These are phyloP conservation scores for Mollisiaceae sp. DNA, from an alignment of 2,329 filamentous ascomycete species.

Conservation along the genomic window DNA sequence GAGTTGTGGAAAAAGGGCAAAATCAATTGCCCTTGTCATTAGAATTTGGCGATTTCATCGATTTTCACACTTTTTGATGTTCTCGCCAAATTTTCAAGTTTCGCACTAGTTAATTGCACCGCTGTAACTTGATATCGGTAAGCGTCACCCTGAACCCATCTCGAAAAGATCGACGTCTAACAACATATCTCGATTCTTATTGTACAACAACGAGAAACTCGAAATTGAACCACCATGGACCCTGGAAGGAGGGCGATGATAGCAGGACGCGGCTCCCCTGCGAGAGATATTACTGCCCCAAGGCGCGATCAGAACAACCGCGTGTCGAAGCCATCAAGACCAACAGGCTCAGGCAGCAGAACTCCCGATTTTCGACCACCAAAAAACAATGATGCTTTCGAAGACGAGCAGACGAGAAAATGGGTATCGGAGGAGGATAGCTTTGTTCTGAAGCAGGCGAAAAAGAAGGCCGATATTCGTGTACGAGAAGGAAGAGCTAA, in stretches of 20 bases:
- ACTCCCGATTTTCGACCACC: conserved; percentile 36
- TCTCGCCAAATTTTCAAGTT: too few species aligned
- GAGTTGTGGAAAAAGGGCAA: too few species aligned
- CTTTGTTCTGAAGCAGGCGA: conserved; percentile 94
- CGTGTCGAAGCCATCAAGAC: conserved; percentile 55
- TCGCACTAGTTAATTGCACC: too few species aligned
- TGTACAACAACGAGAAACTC: background rate
- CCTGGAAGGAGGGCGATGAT: conserved; percentile 41
- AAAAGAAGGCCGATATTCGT: conserved; percentile 96
- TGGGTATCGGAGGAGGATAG: conserved; percentile 96
- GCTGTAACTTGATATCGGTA: background rate
- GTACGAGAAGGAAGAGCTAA: conserved; percentile 90
- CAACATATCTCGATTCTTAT: background rate
- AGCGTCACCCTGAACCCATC: background rate
- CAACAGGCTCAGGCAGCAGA: conserved; percentile 39
- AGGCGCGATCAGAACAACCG: conserved; percentile 60
- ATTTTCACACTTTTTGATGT: too few species aligned
- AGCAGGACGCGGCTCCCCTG: conserved; percentile 44
- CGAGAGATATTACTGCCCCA: conserved; percentile 59
- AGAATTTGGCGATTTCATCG: too few species aligned
- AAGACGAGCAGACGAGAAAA: conserved; percentile 77
- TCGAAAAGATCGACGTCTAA: background rate
- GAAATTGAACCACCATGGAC: conserved; percentile 35
- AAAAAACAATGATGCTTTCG: conserved; percentile 37
- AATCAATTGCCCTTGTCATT: too few species aligned